phyloP scores from a whole-genome alignment of 129 eudicot genomes.

The Tagetes erecta region DNA sequence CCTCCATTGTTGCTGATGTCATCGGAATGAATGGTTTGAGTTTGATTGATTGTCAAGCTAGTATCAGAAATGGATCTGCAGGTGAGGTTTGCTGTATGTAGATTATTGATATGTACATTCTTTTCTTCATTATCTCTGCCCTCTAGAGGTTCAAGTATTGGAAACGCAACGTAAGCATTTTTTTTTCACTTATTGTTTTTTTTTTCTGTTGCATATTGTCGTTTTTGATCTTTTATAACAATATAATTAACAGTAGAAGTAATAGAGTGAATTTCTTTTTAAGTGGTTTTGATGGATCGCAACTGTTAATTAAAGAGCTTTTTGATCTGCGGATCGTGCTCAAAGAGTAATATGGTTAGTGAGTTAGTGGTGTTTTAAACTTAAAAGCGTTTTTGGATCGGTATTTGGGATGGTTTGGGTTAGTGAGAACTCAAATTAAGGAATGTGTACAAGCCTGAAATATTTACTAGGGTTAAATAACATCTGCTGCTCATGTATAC shows the following conservation, averaged over 20 bases:
- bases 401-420: too few relatives aligned
- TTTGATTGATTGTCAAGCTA: constrained; percentile 17
- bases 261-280: background rate
- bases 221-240: too few relatives aligned
- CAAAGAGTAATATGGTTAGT: too few relatives aligned
- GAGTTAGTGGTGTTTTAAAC: too few relatives aligned
- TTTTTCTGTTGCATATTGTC: background rate
- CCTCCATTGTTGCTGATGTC: constrained; percentile 16
- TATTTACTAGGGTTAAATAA: too few relatives aligned
- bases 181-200: background rate
- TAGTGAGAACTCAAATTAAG: too few relatives aligned
- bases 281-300: background rate
- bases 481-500: too few relatives aligned
- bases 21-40: constrained; percentile 9
- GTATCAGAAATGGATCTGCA: constrained; percentile 11
- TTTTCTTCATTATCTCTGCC: constrained; percentile 4
- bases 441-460: too few relatives aligned
- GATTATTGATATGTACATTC: constrained; percentile 26
- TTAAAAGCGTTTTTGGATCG: too few relatives aligned
- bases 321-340: too few relatives aligned
- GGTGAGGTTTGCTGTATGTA: constrained; percentile 20
- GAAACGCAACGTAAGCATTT: background rate
- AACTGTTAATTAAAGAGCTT: too few relatives aligned
- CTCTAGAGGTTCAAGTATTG: constrained; percentile 1
- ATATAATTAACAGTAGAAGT: background rate